Percentiles rank a stretch among this genome's conserved stretches.
phyloP scores from a whole-genome alignment of 176 grass and related monocot genomes.

The Eleusine coracana region DNA sequence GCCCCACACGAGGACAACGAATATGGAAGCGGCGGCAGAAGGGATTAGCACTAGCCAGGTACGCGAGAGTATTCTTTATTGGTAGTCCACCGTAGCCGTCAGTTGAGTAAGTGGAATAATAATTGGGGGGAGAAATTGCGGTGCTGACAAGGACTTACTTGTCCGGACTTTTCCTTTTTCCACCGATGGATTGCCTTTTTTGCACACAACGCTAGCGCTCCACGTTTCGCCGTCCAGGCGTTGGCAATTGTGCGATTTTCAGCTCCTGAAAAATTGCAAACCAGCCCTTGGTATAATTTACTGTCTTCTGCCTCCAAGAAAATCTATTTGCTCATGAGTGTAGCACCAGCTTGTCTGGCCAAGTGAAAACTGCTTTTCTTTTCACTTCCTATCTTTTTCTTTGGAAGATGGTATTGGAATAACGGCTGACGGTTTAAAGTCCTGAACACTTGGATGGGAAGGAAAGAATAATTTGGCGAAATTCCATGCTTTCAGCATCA shows the following conservation, averaged over 20 bases:
- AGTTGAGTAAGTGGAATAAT: constrained; percentile 24
- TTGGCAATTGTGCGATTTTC: too few relatives aligned
- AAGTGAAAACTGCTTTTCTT: background rate
- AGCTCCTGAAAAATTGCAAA: background rate
- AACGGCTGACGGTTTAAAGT: background rate
- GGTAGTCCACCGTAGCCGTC: constrained; percentile 34
- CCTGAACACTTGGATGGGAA: background rate
- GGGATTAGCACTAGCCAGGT: background rate
- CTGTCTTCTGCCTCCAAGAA: background rate
- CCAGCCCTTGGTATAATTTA: background rate
- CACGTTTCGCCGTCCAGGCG: constrained; percentile 32
- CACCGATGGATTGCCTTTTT: background rate
- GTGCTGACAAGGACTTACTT: constrained; percentile 36
- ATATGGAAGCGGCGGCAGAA: background rate
- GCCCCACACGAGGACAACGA: constrained; percentile 55
- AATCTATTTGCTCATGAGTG: background rate
- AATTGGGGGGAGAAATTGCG: constrained; percentile 13
- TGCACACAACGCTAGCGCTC: background rate
- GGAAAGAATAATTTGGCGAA: constrained; percentile 31
- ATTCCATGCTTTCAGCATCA: background rate
- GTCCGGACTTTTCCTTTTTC: background rate
- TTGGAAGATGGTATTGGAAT: background rate
- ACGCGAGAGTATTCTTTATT: constrained; percentile 29
- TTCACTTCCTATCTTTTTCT: too few relatives aligned
- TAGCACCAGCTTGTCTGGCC: background rate